Conservation (phyloP, 805 yeast species). For the Wickerhamiella vanderwaltii region DNA sequence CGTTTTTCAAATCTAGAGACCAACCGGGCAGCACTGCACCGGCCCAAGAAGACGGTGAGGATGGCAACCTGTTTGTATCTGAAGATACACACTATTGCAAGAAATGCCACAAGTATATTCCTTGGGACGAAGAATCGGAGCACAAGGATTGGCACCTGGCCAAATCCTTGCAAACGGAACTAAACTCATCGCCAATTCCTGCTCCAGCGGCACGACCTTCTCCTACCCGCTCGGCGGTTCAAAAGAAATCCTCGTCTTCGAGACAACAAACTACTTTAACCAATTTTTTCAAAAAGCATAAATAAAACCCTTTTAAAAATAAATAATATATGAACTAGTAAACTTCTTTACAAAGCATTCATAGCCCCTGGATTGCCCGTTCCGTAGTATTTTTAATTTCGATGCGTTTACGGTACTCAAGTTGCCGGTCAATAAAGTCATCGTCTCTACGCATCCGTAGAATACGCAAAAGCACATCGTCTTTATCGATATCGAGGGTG, state of each 20-base stretch:
- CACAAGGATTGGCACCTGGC: conserved; percentile 35
- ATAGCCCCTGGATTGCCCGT: conserved; percentile 24
- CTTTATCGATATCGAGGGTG: conserved; percentile 37
- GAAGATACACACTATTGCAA: conserved; percentile 20
- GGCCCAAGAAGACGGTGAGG: conserved; percentile 13
- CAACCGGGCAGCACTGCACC: background rate
- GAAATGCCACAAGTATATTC: conserved; percentile 22
- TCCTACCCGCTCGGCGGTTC: conserved; percentile 3
- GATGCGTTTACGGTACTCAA: conserved; percentile 49
- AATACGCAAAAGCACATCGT: conserved; percentile 59
- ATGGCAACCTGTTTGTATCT: conserved; percentile 1
- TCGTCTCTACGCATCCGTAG: conserved; percentile 53
- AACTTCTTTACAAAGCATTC: background rate
- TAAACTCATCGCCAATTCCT: background rate
- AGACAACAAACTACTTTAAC: background rate
- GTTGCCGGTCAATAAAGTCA: conserved; percentile 44
- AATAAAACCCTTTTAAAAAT: conserved; percentile 4
- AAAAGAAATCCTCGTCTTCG: background rate
- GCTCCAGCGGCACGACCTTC: background rate
- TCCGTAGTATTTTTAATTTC: conserved; percentile 46
- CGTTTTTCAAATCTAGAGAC: background rate
- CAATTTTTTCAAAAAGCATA: conserved; percentile 3
- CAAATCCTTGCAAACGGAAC: conserved; percentile 19
- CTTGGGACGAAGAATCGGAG: conserved; percentile 20
- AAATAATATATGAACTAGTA: background rate